phyloP scores from a whole-genome alignment of 371 early-diverging fungal genomes.

The Syncephalastrum contaminatum region DNA sequence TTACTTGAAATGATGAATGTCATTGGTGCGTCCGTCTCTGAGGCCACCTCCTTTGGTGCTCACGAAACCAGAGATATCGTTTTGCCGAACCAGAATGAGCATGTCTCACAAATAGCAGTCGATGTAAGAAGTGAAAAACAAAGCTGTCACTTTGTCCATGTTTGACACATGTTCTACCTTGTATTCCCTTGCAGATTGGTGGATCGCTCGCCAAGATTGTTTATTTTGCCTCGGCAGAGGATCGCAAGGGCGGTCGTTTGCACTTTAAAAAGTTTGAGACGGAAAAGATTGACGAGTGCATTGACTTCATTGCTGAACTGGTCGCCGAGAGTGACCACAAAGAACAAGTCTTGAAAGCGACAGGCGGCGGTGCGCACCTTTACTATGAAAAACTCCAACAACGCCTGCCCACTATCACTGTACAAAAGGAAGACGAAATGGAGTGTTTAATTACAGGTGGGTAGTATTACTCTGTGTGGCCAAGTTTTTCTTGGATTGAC shows the following conservation, averaged over 20 bases:
- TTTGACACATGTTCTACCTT: neutral
- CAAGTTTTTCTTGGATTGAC: neutral
- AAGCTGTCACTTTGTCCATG: neutral
- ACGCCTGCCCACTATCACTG: constrained; percentile 55
- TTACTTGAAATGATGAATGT: constrained; percentile 54
- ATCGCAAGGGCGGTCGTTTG: constrained; percentile 79
- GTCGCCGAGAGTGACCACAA: constrained; percentile 54
- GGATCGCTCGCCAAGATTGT: constrained; percentile 95
- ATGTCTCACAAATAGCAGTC: constrained; percentile 89
- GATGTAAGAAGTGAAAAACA: constrained; percentile 56
- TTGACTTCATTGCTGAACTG: constrained; percentile 77
- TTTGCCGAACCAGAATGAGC: constrained; percentile 84
- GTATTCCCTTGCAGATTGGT: constrained; percentile 63
- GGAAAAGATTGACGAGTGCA: constrained; percentile 84
- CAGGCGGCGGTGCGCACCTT: constrained; percentile 86
- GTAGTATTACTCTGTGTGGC: neutral
- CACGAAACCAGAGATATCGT: constrained; percentile 77
- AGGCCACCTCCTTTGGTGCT: constrained; percentile 50
- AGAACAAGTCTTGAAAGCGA: constrained; percentile 66
- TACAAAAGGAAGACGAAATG: constrained; percentile 88
- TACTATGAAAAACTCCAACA: constrained; percentile 60
- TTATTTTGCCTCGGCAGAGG: constrained; percentile 69
- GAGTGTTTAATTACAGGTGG: constrained; percentile 78
- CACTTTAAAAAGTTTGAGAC: constrained; percentile 96
- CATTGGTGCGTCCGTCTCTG: constrained; percentile 66